Percentiles rank a stretch among this genome's conserved stretches.
These are phyloP conservation scores for Microbotryum intermedium DNA, from an alignment of 1,284 basidiomycete genomes.

Conservation along the genomic window DNA sequence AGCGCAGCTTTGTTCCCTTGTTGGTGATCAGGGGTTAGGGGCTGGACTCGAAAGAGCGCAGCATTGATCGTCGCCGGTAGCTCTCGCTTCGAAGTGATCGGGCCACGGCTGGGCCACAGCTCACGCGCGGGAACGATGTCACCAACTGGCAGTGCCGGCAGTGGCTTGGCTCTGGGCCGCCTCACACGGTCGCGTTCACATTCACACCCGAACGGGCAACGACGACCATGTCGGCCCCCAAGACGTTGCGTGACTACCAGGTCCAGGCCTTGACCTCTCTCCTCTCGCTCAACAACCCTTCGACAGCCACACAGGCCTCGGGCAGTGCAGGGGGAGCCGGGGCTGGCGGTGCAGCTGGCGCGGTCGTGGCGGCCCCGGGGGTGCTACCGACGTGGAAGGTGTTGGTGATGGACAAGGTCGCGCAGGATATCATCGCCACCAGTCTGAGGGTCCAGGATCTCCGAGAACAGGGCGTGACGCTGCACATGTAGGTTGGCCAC, in stretches of 20 bases:
- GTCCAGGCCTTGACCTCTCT: constrained; percentile 60
- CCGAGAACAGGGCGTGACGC: constrained; percentile 88
- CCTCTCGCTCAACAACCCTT: constrained; percentile 53
- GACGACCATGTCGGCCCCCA: neutral
- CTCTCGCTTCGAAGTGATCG: no score
- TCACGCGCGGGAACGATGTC: no score
- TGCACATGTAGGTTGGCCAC: constrained; percentile 70
- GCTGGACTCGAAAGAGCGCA: no score
- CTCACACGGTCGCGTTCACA: no score
- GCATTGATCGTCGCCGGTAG: no score
- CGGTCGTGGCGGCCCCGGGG: constrained; percentile 39
- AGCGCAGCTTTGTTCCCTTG: no score
- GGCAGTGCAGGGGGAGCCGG: constrained; percentile 35
- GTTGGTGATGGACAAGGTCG: constrained; percentile 85
- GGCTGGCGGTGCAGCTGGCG: constrained; percentile 12
- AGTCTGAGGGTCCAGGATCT: constrained; percentile 92
- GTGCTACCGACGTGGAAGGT: constrained; percentile 92
- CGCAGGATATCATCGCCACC: constrained; percentile 93
- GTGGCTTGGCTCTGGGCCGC: no score
- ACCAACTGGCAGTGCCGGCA: no score
- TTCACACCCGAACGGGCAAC: no score
- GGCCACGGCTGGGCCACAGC: no score
- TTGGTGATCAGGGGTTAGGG: no score
- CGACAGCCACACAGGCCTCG: constrained; percentile 11
- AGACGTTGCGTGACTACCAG: constrained; percentile 68